A percentile compares a stretch with the other conserved stretches of the same genome.
Conservation (phyloP, 169 alveolate genomes). For the Eimeria necatrix region DNA sequence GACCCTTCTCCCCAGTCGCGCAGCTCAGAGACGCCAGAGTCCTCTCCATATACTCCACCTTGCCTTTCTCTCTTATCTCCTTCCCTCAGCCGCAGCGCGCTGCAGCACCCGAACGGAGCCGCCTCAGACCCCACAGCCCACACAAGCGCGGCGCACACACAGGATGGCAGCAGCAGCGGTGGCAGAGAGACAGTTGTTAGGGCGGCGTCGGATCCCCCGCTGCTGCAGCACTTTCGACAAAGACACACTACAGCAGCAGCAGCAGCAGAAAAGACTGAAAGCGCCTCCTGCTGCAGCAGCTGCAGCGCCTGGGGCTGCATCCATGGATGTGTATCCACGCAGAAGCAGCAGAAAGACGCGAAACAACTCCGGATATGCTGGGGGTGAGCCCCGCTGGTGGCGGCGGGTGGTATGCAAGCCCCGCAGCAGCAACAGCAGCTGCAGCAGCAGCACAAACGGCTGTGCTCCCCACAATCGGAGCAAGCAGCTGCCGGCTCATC, state of each 20-base stretch:
- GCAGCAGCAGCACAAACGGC: conserved; percentile 72
- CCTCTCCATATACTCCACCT: not conserved
- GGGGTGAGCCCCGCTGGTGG: conserved; percentile 69
- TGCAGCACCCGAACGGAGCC: conserved; percentile 22
- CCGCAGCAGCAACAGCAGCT: conserved; percentile 51
- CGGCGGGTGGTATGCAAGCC: not conserved
- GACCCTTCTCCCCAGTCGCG: not conserved
- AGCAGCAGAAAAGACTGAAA: not conserved
- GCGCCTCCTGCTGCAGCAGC: conserved; percentile 39
- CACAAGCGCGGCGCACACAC: not conserved
- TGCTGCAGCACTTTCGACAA: conserved; percentile 37
- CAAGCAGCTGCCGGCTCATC: not conserved
- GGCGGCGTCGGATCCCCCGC: conserved; percentile 47
- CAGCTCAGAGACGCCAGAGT: not conserved
- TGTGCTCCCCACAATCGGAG: conserved; percentile 9
- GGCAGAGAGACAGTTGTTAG: not conserved
- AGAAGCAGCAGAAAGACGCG: not conserved
- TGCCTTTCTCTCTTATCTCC: not conserved
- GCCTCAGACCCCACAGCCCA: conserved; percentile 15
- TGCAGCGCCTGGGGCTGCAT: conserved; percentile 68
- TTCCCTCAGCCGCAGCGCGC: not conserved
- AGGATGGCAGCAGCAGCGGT: not conserved
- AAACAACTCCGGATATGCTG: conserved; percentile 35
- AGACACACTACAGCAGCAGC: conserved; percentile 17
- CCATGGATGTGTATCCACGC: conserved; percentile 21